Evolutionary conservation across 805 yeast species (phyloP), one percentile per base, ranked within the genome.

Genomic region (Sugiyamaella mastotermitis): DNA sequence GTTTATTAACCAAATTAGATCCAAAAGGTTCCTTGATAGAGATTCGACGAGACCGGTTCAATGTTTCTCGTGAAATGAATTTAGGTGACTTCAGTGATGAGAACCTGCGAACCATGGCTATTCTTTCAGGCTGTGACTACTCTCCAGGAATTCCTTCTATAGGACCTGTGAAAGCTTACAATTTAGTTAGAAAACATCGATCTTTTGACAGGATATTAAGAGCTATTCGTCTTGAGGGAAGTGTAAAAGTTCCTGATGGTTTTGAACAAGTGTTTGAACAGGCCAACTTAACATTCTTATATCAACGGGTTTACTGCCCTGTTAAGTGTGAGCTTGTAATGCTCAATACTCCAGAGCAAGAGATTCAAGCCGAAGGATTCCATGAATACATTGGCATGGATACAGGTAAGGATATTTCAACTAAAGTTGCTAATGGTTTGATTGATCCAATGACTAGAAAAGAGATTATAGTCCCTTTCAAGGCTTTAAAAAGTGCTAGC

Each of bases 121-220:
- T 88, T 49, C 56, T 92, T 3, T 76, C 95, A n/a, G 99, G 99
- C 0, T 92, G 99, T 62, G 99, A 92, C 58, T 92, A 92, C 54
- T 84, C 96, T 0, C 76, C 76, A 38, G 98, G 99, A 0, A 66
- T 92, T 5, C 73, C 81, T 0, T 80, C 82, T 2, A 69, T 90
- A 11, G 99, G 98, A 0, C 67, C 87, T 7, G 74, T 77, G 31
- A 83, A 80, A 19, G 94, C 97, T 0, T 72, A 82, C 38, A 65
- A 62, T 28, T 56, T 81, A 31, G 78, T 85, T 1, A 65, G 66
- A 37, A 66, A 71, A 40, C 68, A 68, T 49, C 58, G 62, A 16
- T 66, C 68, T 1, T 66, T 80, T 48, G 80, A 79, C 11, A 66
- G 74, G 26, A 32, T 38, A 4, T 21, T 51, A 13, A 32, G 40